A percentile compares a stretch with the other conserved stretches of the same genome.
Conservation (phyloP, 805 yeast genomes). For the Kazachstania africana region DNA sequence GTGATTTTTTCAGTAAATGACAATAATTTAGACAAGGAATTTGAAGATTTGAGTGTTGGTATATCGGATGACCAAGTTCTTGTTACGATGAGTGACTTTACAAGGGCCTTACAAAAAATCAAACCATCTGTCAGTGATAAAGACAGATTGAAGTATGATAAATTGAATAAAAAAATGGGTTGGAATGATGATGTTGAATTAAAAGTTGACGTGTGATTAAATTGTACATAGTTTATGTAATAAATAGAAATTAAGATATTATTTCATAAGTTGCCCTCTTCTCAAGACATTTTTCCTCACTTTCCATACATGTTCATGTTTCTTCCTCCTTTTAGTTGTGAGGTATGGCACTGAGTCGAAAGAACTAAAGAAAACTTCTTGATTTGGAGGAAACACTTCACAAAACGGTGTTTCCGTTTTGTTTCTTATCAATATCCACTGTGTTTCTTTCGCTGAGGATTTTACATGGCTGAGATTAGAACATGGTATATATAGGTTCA, state of each 20-base stretch:
- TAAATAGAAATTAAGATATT: not conserved
- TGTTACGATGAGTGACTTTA: conserved; percentile 60
- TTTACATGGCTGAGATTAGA: conserved; percentile 6
- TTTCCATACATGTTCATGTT: conserved; percentile 46
- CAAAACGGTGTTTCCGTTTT: conserved; percentile 53
- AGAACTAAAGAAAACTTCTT: conserved; percentile 4
- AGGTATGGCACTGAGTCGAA: conserved; percentile 34
- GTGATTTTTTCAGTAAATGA: conserved; percentile 34
- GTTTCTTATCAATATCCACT: conserved; percentile 44
- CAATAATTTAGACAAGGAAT: conserved; percentile 32
- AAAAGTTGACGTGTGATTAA: conserved; percentile 7
- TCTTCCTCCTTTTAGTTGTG: conserved; percentile 26
- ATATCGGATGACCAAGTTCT: conserved; percentile 27
- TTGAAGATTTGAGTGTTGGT: conserved; percentile 30
- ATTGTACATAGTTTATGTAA: not conserved
- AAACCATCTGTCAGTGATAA: conserved; percentile 85
- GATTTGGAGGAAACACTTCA: conserved; percentile 33
- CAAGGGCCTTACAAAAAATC: conserved; percentile 56
- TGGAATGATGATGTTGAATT: conserved; percentile 41
- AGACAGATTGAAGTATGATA: conserved; percentile 69
- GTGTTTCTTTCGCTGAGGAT: not conserved
- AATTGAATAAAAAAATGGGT: conserved; percentile 61
- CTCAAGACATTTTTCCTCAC: conserved; percentile 45
- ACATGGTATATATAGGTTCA: conserved; percentile 50
- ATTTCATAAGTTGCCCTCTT: conserved; percentile 28